A percentile compares a stretch with the other conserved stretches of the same genome.
Evolutionary conservation across 1,284 basidiomycete genomes (phyloP).

Genomic region (Serendipita sp.): DNA sequence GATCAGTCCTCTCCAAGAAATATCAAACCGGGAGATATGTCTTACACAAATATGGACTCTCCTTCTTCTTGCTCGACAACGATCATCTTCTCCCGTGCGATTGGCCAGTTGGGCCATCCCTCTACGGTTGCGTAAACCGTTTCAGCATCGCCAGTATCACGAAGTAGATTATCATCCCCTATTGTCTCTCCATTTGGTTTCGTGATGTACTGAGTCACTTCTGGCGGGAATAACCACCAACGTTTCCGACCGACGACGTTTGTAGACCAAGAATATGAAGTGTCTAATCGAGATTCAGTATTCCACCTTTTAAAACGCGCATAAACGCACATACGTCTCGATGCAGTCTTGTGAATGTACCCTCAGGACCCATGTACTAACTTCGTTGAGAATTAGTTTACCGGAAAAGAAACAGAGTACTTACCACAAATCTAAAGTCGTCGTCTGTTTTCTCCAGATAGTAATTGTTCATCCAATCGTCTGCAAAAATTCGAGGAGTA

Average conservation of each 20-base stretch:
- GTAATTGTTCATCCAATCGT: slow-evolving; percentile 35
- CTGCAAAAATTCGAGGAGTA: slow-evolving; percentile 29
- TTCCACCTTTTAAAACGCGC: background rate
- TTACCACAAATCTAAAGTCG: slow-evolving; percentile 22
- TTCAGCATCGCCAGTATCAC: background rate
- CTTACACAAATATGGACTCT: slow-evolving; percentile 28
- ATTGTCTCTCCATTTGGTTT: slow-evolving; percentile 14
- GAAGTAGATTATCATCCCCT: slow-evolving; percentile 9
- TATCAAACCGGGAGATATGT: too few species aligned
- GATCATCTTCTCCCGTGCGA: slow-evolving; percentile 17
- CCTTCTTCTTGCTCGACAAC: slow-evolving; percentile 22
- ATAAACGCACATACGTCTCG: slow-evolving; percentile 30
- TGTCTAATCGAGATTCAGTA: slow-evolving; percentile 19
- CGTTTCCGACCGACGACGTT: slow-evolving; percentile 36
- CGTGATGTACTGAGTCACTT: slow-evolving; percentile 18
- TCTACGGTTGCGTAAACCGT: slow-evolving; percentile 14
- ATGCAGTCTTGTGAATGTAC: slow-evolving; percentile 29
- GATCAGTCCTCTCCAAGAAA: background rate
- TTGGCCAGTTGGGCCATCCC: slow-evolving; percentile 18
- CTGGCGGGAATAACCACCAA: slow-evolving; percentile 38
- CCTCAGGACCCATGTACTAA: slow-evolving; percentile 28
- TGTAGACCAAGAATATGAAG: slow-evolving; percentile 39
- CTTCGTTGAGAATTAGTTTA: slow-evolving; percentile 7
- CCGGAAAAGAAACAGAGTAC: slow-evolving; percentile 3
- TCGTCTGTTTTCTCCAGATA: slow-evolving; percentile 16